Evolutionary conservation across 441 rosid species (phyloP), one percentile per base, ranked within the genome.

Genomic region (Adansonia gregorii): DNA sequence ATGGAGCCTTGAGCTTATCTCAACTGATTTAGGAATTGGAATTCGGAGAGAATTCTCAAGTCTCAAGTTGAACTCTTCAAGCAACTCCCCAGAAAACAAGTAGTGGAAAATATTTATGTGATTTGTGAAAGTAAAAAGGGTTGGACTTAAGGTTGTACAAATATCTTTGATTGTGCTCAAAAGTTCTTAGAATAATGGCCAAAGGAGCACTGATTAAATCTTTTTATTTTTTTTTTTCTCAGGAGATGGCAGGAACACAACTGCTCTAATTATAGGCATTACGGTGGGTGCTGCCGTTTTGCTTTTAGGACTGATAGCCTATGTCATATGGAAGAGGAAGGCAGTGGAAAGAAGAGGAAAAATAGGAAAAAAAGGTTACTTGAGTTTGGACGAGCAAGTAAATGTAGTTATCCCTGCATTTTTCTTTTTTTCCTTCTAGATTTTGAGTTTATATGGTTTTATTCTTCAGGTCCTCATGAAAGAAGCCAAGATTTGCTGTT

Each of bases 401-500:
- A 45, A 54, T 12, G 14, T 14, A 27, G 65, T 43, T 39, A 65
- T 63, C 59, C 24, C 39, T 63, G 10, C 60, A 63, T 35, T 39
- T 4, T 2, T 24, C 20, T 27, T 39, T 27, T 55, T 46, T 24
- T 5, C 35, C 12, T 24, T 59, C 15, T 24, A 3, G 49, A 61
- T 17, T 3, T 22, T 52, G 43, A 72, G 48, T 17, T 65, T 70
- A 51, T 72, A 6, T 35, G 15, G 78, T 70, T 3, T 14, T 43
- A 14, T 19, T 51, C 11, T 8, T 48, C 84, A 90, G 92, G 81
- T 75, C 45, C 75, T 71, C 85, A 27, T 24, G 88, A 87, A 54
- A 92, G 91, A 78, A 93, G 94, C 83, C 94, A 82, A 74, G 93
- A 90, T 83, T 84, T 89, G 0, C 73, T 90, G 68, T 59, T 89